A percentile compares a stretch with the other conserved stretches of the same genome.
phyloP scores from a whole-genome alignment of 1,284 basidiomycete genomes.

The Microbotryum violaceum region DNA sequence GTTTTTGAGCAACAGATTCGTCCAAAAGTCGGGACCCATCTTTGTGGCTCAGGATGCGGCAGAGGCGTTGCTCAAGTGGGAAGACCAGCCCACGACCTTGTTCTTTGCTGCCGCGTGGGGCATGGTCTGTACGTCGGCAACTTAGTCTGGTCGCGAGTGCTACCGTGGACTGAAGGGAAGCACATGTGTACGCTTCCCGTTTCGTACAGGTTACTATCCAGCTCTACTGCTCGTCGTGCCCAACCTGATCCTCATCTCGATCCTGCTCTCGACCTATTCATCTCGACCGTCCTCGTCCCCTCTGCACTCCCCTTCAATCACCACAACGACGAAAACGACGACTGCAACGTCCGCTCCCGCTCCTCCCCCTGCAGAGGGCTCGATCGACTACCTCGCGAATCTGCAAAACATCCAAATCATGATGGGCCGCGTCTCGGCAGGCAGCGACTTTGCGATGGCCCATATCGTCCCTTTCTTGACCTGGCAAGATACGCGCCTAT shows the following conservation, averaged over 20 bases:
- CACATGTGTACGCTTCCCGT: too few relatives aligned
- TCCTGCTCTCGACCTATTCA: constrained; percentile 29
- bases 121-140: constrained; percentile 27
- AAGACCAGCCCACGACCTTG: constrained; percentile 32
- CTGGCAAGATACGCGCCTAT: constrained; percentile 30
- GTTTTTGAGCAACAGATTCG: constrained; percentile 24
- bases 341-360: not conserved
- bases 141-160: too few relatives aligned
- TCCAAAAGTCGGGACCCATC: constrained; percentile 35
- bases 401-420: constrained; percentile 37
- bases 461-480: constrained; percentile 30
- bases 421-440: constrained; percentile 34
- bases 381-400: constrained; percentile 35
- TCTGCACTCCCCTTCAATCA: constrained; percentile 2
- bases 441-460: constrained; percentile 30
- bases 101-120: constrained; percentile 31
- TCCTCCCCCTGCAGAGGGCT: constrained; percentile 22
- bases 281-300: constrained; percentile 4
- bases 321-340: constrained; percentile 10
- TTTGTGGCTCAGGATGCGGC: constrained; percentile 33
- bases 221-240: constrained; percentile 29
- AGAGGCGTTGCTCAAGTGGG: constrained; percentile 34
- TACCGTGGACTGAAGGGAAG: too few relatives aligned
- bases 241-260: constrained; percentile 23
- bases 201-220: constrained; percentile 28